Evolutionary conservation across 352 stramenopile species (phyloP).

Genomic region (Pythium brassicae): DNA sequence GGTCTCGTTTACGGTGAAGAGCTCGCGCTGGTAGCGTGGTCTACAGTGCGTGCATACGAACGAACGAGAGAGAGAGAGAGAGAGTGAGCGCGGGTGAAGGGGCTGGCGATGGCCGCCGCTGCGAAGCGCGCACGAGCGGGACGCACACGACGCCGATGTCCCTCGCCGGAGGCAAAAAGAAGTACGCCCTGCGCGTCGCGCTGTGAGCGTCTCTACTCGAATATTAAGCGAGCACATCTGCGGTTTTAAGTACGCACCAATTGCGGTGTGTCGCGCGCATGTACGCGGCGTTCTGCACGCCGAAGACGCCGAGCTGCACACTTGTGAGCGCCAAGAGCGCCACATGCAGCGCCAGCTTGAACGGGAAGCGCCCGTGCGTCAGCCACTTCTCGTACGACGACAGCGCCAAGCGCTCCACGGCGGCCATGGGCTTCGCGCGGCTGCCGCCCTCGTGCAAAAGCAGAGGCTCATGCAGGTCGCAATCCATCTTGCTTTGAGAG

Average conservation of each 20-base stretch:
- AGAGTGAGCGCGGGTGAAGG: not conserved
- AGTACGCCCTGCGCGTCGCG: conserved; percentile 48
- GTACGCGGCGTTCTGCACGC: conserved; percentile 79
- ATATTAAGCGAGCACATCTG: no score
- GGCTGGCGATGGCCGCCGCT: no score
- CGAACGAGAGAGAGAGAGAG: not conserved
- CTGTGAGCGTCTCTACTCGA: no score
- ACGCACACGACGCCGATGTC: conserved; percentile 54
- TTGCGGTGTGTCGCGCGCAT: conserved; percentile 81
- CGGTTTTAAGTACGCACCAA: conserved; percentile 30
- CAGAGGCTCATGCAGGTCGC: not conserved
- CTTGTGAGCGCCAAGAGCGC: conserved; percentile 70
- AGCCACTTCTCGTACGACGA: conserved; percentile 84
- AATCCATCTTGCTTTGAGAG: conserved; percentile 3
- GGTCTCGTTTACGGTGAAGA: conserved; percentile 78
- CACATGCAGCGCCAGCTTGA: conserved; percentile 78
- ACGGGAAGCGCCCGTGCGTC: conserved; percentile 67
- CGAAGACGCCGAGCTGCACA: conserved; percentile 70
- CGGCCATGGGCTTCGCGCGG: conserved; percentile 23
- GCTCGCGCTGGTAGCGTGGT: conserved; percentile 52
- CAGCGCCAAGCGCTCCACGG: conserved; percentile 54
- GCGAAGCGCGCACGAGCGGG: no score
- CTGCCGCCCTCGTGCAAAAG: conserved; percentile 1
- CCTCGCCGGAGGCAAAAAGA: conserved; percentile 62
- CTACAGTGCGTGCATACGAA: conserved; percentile 12